Evolutionary conservation across 1,284 basidiomycete species (phyloP), one percentile per base, ranked within the genome.

Genomic region (Fomitopsis pinicola): DNA sequence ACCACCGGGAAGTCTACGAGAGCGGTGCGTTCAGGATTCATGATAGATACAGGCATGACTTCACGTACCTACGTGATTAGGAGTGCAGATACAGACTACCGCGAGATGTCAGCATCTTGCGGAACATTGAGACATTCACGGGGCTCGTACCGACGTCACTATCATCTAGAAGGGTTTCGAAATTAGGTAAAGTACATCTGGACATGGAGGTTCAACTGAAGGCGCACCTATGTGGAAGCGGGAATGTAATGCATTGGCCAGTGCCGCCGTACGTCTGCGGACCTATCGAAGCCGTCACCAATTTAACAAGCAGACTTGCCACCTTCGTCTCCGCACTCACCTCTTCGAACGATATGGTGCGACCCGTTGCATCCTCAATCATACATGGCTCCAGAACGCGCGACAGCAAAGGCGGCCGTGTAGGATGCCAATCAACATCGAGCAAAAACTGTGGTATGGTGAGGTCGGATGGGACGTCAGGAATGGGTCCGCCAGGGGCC

Each of bases 401-500:
- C 1, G 72, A 64, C 17, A 62, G 77, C 48, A 83, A 75, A 10
- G 69, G 38, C 1, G 88, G 87, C 40, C 82, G 77, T 19, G 74
- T 62, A 1, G 83, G 78, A 55, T 85, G 80, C 35, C 33, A 54
- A 7, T 80, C 69, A 8, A 72, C 71, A 66, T 88, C 85, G 33
- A 92, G 79, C 50, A 92, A 78, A 72, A 93, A 92, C 74, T 93
- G 91, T 2, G 85, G 80, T 26, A 92, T 78, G 12, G 87, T 87
- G 58, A 92, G 73, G 73, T 92, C 75, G 69, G 90, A 87, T 12
- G 90, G 91, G 62, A 91, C 84, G 62, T 69, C 66, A 15, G 80
- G 80, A 28, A 85, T 72, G 46, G 78, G 70, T 52, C 65, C 69
- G 15, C 72, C 66, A 28, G 76, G 75, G 28, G 59, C 65, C 33